phyloP scores from a whole-genome alignment of 73 alveolate species.

The Breviolum minutum region DNA sequence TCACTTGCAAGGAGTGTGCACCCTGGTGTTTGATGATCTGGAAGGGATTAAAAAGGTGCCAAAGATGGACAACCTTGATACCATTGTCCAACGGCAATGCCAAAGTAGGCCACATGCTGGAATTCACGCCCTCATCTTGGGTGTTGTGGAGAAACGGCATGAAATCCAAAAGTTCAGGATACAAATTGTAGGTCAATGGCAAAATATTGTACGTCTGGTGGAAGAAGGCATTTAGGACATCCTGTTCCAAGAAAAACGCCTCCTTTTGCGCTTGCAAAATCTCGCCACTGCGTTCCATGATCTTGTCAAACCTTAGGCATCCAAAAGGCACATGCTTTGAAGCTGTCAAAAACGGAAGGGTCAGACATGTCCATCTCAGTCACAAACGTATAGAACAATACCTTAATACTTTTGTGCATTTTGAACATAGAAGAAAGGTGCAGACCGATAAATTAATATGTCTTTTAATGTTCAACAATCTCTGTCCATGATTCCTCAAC shows the following conservation, averaged over 20 bases:
- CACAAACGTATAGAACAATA: too few species aligned
- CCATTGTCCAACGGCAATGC: conserved; percentile 46
- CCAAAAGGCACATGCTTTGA: not conserved
- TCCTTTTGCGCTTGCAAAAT: not conserved
- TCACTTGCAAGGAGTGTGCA: conserved; percentile 41
- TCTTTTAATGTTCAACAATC: too few species aligned
- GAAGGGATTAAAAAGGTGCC: conserved; percentile 68
- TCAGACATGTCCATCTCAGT: not conserved
- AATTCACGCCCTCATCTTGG: not conserved
- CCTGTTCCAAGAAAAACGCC: conserved; percentile 25
- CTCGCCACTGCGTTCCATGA: not conserved
- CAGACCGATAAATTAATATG: not conserved
- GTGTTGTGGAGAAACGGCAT: conserved; percentile 11
- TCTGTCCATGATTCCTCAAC: too few species aligned
- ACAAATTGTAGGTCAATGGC: conserved; percentile 65
- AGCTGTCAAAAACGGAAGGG: not conserved
- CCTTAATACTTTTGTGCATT: too few species aligned
- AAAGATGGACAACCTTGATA: conserved; percentile 62
- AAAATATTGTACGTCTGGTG: conserved; percentile 45
- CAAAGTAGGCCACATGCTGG: conserved; percentile 44
- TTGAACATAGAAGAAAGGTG: too few species aligned
- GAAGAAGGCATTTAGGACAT: conserved; percentile 62
- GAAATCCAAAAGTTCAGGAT: conserved; percentile 57
- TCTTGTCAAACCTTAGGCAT: not conserved
- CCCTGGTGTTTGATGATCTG: conserved; percentile 29